Base-by-base conservation (phyloP, 164 flowering plant genomes). In the Houttuynia cordata region DNA sequence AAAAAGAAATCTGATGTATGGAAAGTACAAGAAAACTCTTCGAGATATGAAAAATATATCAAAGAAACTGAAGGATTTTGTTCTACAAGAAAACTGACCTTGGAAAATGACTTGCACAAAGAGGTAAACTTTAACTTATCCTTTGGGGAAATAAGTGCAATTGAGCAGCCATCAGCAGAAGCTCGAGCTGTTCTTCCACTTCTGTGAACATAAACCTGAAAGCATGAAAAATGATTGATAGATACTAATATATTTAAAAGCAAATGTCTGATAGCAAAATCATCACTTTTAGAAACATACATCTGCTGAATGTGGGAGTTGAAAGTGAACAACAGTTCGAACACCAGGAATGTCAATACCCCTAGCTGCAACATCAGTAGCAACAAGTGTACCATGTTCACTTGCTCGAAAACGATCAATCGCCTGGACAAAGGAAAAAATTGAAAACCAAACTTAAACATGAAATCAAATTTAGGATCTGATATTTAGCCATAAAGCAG, bases 131-230 rank as follows among this genome's bases (percentile, higher is more conserved):
- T 93, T 58, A 91, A 79, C 56, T 80, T 74, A 50, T 93, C 98
- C 57, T 70, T 82, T 58, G 98, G 81, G 58, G 97, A 78, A 37
- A 90, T 84, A 57, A 93, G 65, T 53, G 91, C 92, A 66, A 93
- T 88, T 71, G 86, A 80, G 82, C 98, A 93, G 7, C 98, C 98
- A 77, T 88, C 98, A 68, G 84, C 68, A 70, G 77, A 80, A 55
- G 97, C 97, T 61, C 98, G 83, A 56, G 97, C 97, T 62, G 98
- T 93, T 81, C 98, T 79, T 70, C 98, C 98, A 78, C 98, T 81
- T 86, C 98, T 83, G 66, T 93, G 98, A 53, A 93, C 85, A 75
- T 93, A 93, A 60, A 88, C 87, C 98, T 93, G 66, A 50, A 45
- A 58, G 25, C 49, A 64, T 10, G 67, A 68, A 9, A 42, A 62